Evolutionary conservation across 2,329 filamentous ascomycete genomes (phyloP), one percentile per base, ranked within the genome.

Genomic region (Scytalidium sp.): DNA sequence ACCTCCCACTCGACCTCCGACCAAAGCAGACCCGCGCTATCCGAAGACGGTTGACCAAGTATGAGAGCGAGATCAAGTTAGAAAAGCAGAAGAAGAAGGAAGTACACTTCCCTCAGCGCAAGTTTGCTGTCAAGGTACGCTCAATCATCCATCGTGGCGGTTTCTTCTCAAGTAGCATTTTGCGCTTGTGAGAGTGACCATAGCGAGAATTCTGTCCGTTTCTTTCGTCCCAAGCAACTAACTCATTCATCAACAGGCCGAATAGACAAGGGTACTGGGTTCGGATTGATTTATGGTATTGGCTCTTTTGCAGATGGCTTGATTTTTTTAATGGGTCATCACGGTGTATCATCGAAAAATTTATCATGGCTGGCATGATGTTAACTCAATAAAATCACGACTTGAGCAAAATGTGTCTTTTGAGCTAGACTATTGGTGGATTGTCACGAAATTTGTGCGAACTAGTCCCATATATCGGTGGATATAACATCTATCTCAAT

Each of bases 11-110:
- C 74, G 95, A 99, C 76, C 92, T 99, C 81, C 90, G 94, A 77
- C 78, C 91, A 73, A 97, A 97, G 89, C 86, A 94, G 82, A 99
- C 94, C 72, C 92, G 94, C 69, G 94, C 92, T 72, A 95, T 97
- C 79, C 91, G 94, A 72, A 90, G 95, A 81, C 84, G 90, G 71
- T 83, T 99, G 78, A 93, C 88, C 70, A 87, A 90, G 75, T 84
- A 95, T 83, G 93, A 99, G 79, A 85, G 88, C 67, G 81, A 84
- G 67, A 82, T 85, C 73, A 80, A 85, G 68, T 88, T 95, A 64
- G 87, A 93, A 79, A 97, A 96, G 88, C 87, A 91, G 75, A 91
- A 91, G 85, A 99, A 99, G 90, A 90, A 87, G 80, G 76, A 82
- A 74, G 85, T 82, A 65, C 93, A 99, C 82, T 99, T 99, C 84